phyloP scores from a whole-genome alignment of 2,329 filamentous ascomycete species.

The Beauveria medogensis region DNA sequence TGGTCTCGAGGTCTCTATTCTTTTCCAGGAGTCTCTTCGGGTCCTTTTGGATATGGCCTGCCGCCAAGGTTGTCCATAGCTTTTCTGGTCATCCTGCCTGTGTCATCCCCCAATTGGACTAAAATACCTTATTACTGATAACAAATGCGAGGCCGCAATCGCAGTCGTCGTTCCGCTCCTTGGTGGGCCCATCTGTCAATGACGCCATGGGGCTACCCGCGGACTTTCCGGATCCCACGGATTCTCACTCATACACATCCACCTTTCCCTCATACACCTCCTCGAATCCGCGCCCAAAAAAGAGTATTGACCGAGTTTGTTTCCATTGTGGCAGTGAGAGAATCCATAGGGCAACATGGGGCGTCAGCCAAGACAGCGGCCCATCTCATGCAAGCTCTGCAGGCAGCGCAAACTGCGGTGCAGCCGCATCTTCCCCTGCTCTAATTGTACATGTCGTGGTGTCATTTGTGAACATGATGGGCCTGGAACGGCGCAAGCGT shows the following conservation, averaged over 20 bases:
- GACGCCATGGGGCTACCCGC: constrained; percentile 2
- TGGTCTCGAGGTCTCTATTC: too few relatives aligned
- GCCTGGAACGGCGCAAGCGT: background rate
- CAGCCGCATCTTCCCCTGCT: constrained; percentile 28
- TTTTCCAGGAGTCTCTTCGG: too few relatives aligned
- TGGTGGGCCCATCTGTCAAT: background rate
- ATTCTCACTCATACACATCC: constrained; percentile 5
- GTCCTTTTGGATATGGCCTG: too few relatives aligned
- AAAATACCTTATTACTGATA: too few relatives aligned
- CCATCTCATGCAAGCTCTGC: constrained; percentile 28
- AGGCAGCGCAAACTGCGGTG: constrained; percentile 28
- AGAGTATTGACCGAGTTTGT: background rate
- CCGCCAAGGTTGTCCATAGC: too few relatives aligned
- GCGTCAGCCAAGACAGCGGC: constrained; percentile 26
- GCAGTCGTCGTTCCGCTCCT: background rate
- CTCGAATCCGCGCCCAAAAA: constrained; percentile 1
- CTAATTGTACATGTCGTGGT: constrained; percentile 28
- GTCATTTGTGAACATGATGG: constrained; percentile 20
- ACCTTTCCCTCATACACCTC: constrained; percentile 7
- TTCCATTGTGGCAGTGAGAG: constrained; percentile 7
- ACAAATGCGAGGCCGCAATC: background rate
- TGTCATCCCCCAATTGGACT: too few relatives aligned
- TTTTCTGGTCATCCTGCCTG: too few relatives aligned
- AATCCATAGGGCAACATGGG: constrained; percentile 14
- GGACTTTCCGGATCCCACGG: constrained; percentile 12